Percentiles rank a stretch among this genome's conserved stretches.
These are phyloP conservation scores for Nadsonia commutata DNA, from an alignment of 1,139 yeast species.

Conservation along the genomic window DNA sequence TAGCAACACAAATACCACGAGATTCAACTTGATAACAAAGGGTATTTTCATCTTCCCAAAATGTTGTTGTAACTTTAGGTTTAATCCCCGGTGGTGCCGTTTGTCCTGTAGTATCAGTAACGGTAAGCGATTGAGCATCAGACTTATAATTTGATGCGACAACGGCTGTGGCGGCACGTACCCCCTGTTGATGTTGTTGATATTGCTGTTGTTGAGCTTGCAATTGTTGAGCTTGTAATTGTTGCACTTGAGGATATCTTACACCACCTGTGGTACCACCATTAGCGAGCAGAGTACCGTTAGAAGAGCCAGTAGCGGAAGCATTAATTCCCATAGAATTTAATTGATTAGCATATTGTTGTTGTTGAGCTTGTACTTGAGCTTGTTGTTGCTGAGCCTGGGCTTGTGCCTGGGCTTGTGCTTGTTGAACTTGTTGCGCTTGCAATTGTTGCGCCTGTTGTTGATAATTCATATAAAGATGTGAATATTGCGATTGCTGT, in stretches of 20 bases:
- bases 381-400: conserved; percentile 1
- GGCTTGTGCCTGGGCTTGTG: not conserved
- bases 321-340: not conserved
- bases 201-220: conserved; percentile 8
- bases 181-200: conserved; percentile 9
- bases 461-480: not conserved
- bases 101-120: conserved; percentile 26
- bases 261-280: not conserved
- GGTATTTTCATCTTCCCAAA: conserved; percentile 95
- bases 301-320: not conserved
- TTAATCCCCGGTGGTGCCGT: conserved; percentile 39
- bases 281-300: not conserved
- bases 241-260: conserved; percentile 3
- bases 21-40: conserved; percentile 90
- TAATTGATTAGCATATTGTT: conserved; percentile 1
- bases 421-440: conserved; percentile 3
- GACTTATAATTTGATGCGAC: conserved; percentile 9
- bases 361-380: conserved; percentile 3
- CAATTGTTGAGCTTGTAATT: conserved; percentile 2
- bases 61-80: conserved; percentile 78
- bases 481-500: not conserved
- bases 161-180: conserved; percentile 5
- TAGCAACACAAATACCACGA: conserved; percentile 70
- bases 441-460: not conserved
- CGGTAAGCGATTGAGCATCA: conserved; percentile 9